phyloP scores from a whole-genome alignment of 305 asterid genomes.

The Fraxinus latifolia region DNA sequence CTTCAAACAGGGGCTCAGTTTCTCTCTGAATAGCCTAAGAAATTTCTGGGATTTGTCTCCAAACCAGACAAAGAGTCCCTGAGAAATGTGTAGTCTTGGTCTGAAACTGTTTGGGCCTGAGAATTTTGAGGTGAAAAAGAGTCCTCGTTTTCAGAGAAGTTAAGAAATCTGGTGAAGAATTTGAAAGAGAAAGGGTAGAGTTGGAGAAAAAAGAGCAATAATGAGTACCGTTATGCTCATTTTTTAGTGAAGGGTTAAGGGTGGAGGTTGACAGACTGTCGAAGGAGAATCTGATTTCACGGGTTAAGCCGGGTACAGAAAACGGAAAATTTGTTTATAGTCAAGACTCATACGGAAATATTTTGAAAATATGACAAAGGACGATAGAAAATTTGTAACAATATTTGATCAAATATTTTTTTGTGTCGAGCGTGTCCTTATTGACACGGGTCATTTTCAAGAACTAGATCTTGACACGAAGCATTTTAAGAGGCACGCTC shows the following conservation, averaged over 20 bases:
- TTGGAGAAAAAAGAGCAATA: conserved; percentile 32
- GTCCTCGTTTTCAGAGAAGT: conserved; percentile 28
- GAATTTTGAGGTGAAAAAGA: conserved; percentile 26
- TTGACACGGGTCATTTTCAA: too few species aligned
- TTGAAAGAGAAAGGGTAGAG: conserved; percentile 27
- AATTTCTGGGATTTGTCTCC: conserved; percentile 69
- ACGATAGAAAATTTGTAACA: too few species aligned
- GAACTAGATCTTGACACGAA: too few species aligned
- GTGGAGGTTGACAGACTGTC: neutral
- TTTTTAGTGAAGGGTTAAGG: neutral
- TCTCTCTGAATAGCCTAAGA: conserved; percentile 68
- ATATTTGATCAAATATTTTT: too few species aligned
- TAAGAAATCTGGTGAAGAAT: conserved; percentile 37
- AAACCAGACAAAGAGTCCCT: conserved; percentile 47
- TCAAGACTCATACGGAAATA: too few species aligned
- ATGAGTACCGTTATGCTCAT: conserved; percentile 47
- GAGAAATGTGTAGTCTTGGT: conserved; percentile 50
- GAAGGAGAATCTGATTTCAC: neutral
- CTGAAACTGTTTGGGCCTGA: conserved; percentile 30
- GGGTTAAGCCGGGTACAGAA: neutral
- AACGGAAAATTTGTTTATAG: neutral
- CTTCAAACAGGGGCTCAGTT: conserved; percentile 22
- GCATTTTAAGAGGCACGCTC: too few species aligned
- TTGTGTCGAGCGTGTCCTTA: too few species aligned
- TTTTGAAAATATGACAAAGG: too few species aligned